These are phyloP conservation scores for Syzygium syzygioides DNA, from an alignment of 441 rosid species.

Conservation along the genomic window DNA sequence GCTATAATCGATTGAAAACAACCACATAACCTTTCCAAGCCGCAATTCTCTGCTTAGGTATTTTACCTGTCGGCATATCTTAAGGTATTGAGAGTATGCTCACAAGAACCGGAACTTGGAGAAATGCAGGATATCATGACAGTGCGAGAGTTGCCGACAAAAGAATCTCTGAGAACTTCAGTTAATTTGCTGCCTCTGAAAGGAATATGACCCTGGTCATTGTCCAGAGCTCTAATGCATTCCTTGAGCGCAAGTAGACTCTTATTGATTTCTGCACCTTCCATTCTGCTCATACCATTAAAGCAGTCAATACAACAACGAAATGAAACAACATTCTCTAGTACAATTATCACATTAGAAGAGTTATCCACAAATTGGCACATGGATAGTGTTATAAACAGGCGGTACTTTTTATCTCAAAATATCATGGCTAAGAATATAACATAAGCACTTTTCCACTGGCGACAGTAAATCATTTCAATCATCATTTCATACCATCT, in stretches of 20 bases:
- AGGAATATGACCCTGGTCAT: conserved; percentile 98
- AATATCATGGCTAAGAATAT: neutral
- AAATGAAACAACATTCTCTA: neutral
- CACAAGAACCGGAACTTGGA: conserved; percentile 93
- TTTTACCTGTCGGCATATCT: conserved; percentile 95
- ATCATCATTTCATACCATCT: neutral
- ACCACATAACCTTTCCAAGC: neutral
- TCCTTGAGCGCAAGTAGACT: conserved; percentile 96
- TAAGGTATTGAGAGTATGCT: conserved; percentile 94
- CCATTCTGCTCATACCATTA: conserved; percentile 54
- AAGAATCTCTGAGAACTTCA: conserved; percentile 96
- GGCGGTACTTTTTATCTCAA: neutral
- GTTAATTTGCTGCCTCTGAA: conserved; percentile 98
- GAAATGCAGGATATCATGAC: conserved; percentile 99
- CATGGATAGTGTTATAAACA: neutral
- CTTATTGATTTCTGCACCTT: conserved; percentile 99
- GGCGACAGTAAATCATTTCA: neutral
- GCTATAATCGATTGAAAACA: neutral
- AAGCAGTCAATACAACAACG: neutral
- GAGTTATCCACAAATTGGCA: neutral
- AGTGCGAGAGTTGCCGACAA: conserved; percentile 96
- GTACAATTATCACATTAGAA: neutral
- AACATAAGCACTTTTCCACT: neutral
- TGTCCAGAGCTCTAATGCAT: conserved; percentile 98
- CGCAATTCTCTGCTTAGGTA: neutral